Evolutionary conservation across 805 yeast genomes (phyloP), one percentile per base, ranked within the genome.

Genomic region (Danielia oregonensis): DNA sequence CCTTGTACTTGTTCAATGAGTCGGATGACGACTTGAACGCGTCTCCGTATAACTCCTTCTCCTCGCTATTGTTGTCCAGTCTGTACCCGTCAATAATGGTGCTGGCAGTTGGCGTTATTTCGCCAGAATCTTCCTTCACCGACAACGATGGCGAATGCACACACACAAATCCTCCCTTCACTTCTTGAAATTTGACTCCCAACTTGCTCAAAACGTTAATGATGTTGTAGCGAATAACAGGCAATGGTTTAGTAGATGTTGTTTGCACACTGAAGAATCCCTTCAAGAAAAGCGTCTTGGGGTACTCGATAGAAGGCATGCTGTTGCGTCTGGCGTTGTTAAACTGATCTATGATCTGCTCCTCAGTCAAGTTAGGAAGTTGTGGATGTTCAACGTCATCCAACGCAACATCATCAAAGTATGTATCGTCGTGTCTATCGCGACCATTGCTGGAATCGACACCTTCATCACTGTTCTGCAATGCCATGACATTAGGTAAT

Each of bases 211-310:
- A 70, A 1, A 84, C 91, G 14, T 78, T 73, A 18, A 89, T 84
- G 26, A 89, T 79, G 54, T 85, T 89, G 52, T 84, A 79, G 36
- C 97, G 76, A 37, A 89, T 88, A 43, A 86, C 84, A 9, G 95
- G 89, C 36, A 91, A 69, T 13, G 96, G 93, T 51, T 87, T 87
- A 4, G 96, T 86, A 2, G 96, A 87, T 0, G 97, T 89, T 1
- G 95, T 86, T 62, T 89, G 96, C 31, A 89, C 97, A 40, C 91
- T 81, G 62, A 89, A 89, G 54, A 91, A 89, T 1, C 97, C 97
- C 55, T 88, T 86, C 57, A 89, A 71, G 66, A 87, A 88, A 45
- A 89, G 72, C 2, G 95, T 89, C 62, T 83, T 83, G 40, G 96
- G 95, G 54, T 79, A 86, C 53, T 89, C 96, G 56, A 91, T 87